These are phyloP conservation scores for Fusarium sp. DNA, from an alignment of 2,329 filamentous ascomycete species.

Conservation along the genomic window DNA sequence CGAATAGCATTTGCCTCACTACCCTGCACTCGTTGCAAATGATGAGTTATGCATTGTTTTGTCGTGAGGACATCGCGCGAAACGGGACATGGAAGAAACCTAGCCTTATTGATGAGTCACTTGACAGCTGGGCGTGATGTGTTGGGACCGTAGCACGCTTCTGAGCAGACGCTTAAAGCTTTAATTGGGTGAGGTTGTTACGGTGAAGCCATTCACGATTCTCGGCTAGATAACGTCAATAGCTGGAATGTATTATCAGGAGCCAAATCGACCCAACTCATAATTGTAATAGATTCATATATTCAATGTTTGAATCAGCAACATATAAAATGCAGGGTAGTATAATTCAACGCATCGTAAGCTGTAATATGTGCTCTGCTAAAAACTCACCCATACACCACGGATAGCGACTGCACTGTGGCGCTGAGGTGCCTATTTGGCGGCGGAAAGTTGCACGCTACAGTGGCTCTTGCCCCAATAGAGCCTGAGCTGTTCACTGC, in stretches of 20 bases:
- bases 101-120: neutral
- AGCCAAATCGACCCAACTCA: neutral
- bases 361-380: too few relatives aligned
- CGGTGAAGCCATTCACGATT: slow-evolving; percentile 21
- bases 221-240: neutral
- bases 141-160: neutral
- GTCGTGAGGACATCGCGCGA: neutral
- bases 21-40: neutral
- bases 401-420: slow-evolving; percentile 12
- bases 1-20: neutral
- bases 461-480: slow-evolving; percentile 6
- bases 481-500: slow-evolving; percentile 1
- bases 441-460: slow-evolving; percentile 8
- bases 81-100: neutral
- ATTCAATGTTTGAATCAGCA: too few relatives aligned
- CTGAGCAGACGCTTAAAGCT: neutral
- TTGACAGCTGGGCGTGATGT: slow-evolving; percentile 1
- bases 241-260: neutral
- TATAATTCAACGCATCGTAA: too few relatives aligned
- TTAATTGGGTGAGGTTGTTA: neutral
- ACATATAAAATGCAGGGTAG: neutral
- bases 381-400: too few relatives aligned
- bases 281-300: too few relatives aligned
- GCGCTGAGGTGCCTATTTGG: slow-evolving; percentile 26
- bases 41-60: neutral